These are phyloP conservation scores for Clavariopsis aquatica DNA, from an alignment of 495 filamentous ascomycete genomes.

Conservation along the genomic window DNA sequence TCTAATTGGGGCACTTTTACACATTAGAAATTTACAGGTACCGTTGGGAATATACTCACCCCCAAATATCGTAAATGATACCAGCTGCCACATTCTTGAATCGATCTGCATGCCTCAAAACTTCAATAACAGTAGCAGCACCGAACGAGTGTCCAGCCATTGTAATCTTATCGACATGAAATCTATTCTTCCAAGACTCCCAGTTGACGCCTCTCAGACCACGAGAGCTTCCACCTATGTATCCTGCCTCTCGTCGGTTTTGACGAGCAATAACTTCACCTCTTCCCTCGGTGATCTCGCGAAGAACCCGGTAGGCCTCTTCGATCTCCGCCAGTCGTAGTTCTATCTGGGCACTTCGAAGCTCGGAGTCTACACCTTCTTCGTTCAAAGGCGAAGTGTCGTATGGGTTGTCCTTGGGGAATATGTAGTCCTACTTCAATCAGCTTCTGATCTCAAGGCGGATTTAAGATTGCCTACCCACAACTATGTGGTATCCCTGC, in stretches of 20 bases:
- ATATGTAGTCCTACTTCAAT: constrained; percentile 46
- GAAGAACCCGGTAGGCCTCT: constrained; percentile 46
- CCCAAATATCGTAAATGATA: constrained; percentile 62
- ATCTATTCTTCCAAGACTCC: constrained; percentile 44
- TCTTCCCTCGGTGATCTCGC: constrained; percentile 41
- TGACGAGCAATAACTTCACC: constrained; percentile 44
- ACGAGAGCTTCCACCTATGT: constrained; percentile 55
- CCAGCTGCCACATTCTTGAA: constrained; percentile 58
- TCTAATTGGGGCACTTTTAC: constrained; percentile 36
- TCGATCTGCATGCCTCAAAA: constrained; percentile 50
- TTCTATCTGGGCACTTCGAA: constrained; percentile 49
- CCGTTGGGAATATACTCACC: constrained; percentile 41
- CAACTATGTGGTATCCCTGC: constrained; percentile 42
- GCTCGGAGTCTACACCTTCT: constrained; percentile 47
- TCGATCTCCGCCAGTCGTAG: constrained; percentile 50
- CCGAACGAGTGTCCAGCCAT: constrained; percentile 48
- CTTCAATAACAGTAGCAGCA: constrained; percentile 45
- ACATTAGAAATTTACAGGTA: constrained; percentile 37
- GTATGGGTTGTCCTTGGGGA: constrained; percentile 46
- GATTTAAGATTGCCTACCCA: constrained; percentile 9
- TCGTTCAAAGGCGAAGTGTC: constrained; percentile 48
- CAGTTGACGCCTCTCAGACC: constrained; percentile 50
- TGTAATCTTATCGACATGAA: constrained; percentile 42
- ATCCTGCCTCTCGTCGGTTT: constrained; percentile 54
- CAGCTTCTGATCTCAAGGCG: not conserved